These are phyloP conservation scores for Pleurozium schreberi DNA, from an alignment of 225 moss, liverwort and hornwort species.

Conservation along the genomic window DNA sequence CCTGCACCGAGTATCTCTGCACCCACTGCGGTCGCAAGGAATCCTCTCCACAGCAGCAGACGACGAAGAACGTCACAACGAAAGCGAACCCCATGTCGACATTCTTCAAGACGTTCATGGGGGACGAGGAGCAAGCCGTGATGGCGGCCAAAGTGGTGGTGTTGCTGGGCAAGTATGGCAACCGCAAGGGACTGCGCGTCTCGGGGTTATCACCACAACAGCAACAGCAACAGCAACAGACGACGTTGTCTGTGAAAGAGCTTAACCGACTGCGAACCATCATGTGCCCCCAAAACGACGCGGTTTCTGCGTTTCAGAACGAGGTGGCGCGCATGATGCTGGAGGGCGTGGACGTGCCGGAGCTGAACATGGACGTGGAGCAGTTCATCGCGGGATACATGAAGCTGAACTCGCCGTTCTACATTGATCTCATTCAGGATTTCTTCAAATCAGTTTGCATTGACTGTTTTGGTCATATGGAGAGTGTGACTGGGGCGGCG, in stretches of 20 bases:
- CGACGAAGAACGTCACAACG: conserved; percentile 16
- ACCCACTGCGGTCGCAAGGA: conserved; percentile 24
- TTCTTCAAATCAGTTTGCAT: conserved; percentile 51
- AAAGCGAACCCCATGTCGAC: conserved; percentile 29
- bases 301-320: conserved; percentile 35
- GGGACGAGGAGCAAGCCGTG: conserved; percentile 29
- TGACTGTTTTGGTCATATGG: conserved; percentile 36
- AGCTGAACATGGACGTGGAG: conserved; percentile 42
- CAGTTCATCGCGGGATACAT: conserved; percentile 48
- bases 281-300: conserved; percentile 7
- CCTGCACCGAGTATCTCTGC: conserved; percentile 9
- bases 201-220: conserved; percentile 1
- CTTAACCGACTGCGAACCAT: conserved; percentile 16
- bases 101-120: conserved; percentile 23
- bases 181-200: conserved; percentile 39
- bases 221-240: not conserved
- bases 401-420: conserved; percentile 45
- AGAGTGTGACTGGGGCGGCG: not conserved
- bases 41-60: not conserved
- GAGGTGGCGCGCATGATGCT: conserved; percentile 54
- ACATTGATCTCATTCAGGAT: conserved; percentile 41
- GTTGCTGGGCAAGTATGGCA: conserved; percentile 40
- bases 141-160: conserved; percentile 46
- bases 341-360: conserved; percentile 34
- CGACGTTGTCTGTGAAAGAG: not conserved